Base-by-base conservation (phyloP, 768 basidiomycete species). In the Cubamyces lactineus region DNA sequence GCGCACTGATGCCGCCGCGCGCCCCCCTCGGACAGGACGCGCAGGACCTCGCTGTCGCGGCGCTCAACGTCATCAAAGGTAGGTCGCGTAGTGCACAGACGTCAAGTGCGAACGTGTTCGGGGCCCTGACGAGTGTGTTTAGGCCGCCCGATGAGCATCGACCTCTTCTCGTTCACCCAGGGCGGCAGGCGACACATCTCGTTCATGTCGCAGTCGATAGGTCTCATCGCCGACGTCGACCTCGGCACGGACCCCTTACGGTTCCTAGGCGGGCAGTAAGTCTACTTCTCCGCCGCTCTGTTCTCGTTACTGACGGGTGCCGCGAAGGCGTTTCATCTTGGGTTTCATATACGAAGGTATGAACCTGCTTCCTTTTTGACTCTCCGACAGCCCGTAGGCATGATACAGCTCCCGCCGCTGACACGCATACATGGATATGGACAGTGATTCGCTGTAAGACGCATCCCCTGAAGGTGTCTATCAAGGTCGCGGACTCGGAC, bases 141-240 rank as follows among this genome's bases (percentile, higher is more conserved):
- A 92, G 91, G 93, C 42, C 79, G 74, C 24, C 83, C 86, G 3
- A 89, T 94, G 85, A 81, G 85, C 61, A 78, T 88, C 24, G 93
- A 96, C 71, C 64, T 94, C 21, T 90, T 88, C 69, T 89, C 92
- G 0, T 70, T 96, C n/a, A 84, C 80, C 0, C 92, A 94, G 69
- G 79, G 79, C 11, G 82, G 79, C 51, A 86, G 82, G 64, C 79
- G 82, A 7, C 79, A 78, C 2, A 79, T 91, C 69, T 92, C 91
- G 15, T 95, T 92, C 78, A 87, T 95, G 85, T 86, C 89, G 0
- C 92, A 94, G 75, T 82, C 87, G 2, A 70, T 92, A 21, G 94
- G 94, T 2, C 78, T 96, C 34, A 89, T 94, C 85, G 92, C 94
- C 2, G 92, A 95, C 64, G 61, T 93, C 42, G 93, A 94, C 74